Base-by-base conservation (phyloP, 768 basidiomycete species). In the Gymnopilus junonius region DNA sequence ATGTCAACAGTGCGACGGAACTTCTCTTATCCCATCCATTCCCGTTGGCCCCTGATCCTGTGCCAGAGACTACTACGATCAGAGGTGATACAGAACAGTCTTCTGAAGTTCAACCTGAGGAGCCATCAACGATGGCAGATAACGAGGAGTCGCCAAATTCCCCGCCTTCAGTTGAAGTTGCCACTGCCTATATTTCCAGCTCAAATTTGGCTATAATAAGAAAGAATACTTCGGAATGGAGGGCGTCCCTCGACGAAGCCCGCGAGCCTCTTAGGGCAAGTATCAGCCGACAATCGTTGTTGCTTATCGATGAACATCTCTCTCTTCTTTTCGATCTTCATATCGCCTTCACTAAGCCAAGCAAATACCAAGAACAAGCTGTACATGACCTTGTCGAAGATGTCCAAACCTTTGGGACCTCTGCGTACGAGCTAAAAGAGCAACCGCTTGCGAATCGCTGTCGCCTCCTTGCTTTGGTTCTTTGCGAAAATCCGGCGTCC, bases 301-400 rank as follows among this genome's bases (percentile, higher is more conserved):
- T 80, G 11, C 83, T 99, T 31, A 88, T 97, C 48, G 95, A 97
- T 71, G 88, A 92, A 65, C 91, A 95, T 69, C 87, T 92, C 3
- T 89, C 91, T 8, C 85, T 99, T 58, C 87, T 97, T 42, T 97
- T 96, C 71, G 95, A 97, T 71, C 83, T 97, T 37, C 88, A 91
- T 66, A 83, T 83, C 25, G 92, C 93, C 21, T 95, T 97, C 74
- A 83, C 92, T 60, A 88, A 89, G 27, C 79, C 85, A 11, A 80
- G 80, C 57, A 84, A 81, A 43, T 84, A 89, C 68, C 87, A 89
- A 64, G 80, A 84, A 25, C 79, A 88, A 65, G 89, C 91, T 7
- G 82, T 96, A 53, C 83, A 84, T 43, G 83, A 87, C 59, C 83
- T 98, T 57, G 80, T 95, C 62, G 89, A 92, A 34, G 91, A 94